Evolutionary conservation across 2,329 filamentous ascomycete genomes (phyloP), one percentile per base, ranked within the genome.

Genomic region (Coniochaeta sp.): DNA sequence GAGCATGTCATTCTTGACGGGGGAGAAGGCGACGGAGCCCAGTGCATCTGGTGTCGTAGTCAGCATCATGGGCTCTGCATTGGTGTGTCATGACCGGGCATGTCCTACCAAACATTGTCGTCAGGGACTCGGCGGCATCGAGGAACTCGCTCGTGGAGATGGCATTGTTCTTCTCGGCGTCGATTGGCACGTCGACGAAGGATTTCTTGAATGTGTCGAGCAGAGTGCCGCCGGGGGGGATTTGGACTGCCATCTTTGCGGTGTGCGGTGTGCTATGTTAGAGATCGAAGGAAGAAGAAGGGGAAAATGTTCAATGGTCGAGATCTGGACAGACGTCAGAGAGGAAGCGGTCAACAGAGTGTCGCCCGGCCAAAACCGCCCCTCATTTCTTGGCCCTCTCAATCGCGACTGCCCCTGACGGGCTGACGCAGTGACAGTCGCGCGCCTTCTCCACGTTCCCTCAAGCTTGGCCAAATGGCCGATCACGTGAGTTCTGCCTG

Each of bases 1-100:
- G 48, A 82, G 70, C 76, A 99, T 88, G 71, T 99, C 94, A 60
- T 73, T 87, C 81, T 96, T 96, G 67, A 97, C 92, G 24, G 89
- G 87, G 51, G 78, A 83, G 73, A 99, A 97, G 58, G 91, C 91
- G 30, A 87, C 81, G 42, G 80, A 78, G 55, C 83, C 83, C 50
- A 87, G 75, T 52, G 78, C 71, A 67, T 86, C 83, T 86, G 52
- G 4, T 30, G n/a, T 31, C 30, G 14, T 6, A 42, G 30, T 48
- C 4, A n/a, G 10, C 48, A 31, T 33, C 22, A 35, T 33, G 40
- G n/a, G 14, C 26, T 20, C n/a, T 32, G 8, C n/a, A 48, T 48
- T 14, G 20, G 8, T n/a, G 8, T 6, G 28, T 18, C 13, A 10
- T 48, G 26, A n/a, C 14, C 6, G 47, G 14, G 28, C 30, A 16